Evolutionary conservation across 1,284 basidiomycete species (phyloP), one percentile per base, ranked within the genome.

Genomic region (Pseudomicrostroma phylloplanum): DNA sequence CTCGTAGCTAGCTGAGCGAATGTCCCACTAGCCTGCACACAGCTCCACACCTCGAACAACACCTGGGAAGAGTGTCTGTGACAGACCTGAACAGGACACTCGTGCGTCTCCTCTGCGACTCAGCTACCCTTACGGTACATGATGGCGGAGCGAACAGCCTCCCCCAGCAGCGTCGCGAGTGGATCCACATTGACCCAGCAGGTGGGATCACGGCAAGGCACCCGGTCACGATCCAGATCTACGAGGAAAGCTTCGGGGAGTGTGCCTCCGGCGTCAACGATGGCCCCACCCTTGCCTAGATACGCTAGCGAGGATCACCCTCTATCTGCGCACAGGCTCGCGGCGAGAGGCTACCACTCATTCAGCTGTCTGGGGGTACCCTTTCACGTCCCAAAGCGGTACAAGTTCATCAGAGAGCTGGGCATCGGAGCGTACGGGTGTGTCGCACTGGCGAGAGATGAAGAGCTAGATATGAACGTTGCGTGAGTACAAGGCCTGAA

Each of bases 391-490:
- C 67, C 71, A 57, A 73, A 70, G 64, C 67, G 74, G 1, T 79
- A 79, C 57, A 67, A 69, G 6, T 75, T 77, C 49, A 56, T 75
- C 9, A 72, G 77, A 21, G 76, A 78, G 59, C 70, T 79, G 46
- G 77, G 77, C 57, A 71, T 78, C 36, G 77, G 77, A 17, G 74
- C 77, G 6, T 79, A 79, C 48, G 77, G 77, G 17, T 79, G 75
- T 49, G 77, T 79, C 1, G 77, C 77, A 4, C 66, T 79, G 7
- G 71, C 71, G 9, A 64, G 67, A 25, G 77, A 79, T 56, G 56
- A 65, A 42, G 63, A 72, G 55, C 63, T 74, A 23, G 70, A 72
- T 17, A 71, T 66, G 63, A 73, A 78, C 21, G 77, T 78, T 12
- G 77, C 77, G 56, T 67, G 60, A 62, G 66, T 67, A n/a, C 17